Percentiles rank a stretch among this genome's conserved stretches.
These are phyloP conservation scores for Ottelia alismoides DNA, from an alignment of 106 monocot species.

Conservation along the genomic window DNA sequence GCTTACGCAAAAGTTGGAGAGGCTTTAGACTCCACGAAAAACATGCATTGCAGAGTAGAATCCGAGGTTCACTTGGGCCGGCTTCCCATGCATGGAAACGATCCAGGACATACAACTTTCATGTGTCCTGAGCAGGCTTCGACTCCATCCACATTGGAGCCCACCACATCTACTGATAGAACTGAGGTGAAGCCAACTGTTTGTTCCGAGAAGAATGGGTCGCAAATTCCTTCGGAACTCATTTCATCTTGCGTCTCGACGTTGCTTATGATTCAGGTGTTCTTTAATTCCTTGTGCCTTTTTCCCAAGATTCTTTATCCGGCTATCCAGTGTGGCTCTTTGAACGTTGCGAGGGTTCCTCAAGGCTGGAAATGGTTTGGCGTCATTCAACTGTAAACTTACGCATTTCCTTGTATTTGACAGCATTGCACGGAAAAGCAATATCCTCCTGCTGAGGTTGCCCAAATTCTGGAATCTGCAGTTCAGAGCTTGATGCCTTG, in stretches of 20 bases:
- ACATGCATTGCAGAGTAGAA: constrained; percentile 25
- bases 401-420: background rate
- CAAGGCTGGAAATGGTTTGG: background rate
- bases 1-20: constrained; percentile 47
- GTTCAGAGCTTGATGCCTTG: constrained; percentile 59
- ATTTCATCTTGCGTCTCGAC: constrained; percentile 74
- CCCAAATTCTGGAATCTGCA: constrained; percentile 81
- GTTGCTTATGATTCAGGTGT: constrained; percentile 82
- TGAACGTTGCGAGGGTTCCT: no score
- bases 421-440: constrained; percentile 78
- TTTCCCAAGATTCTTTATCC: background rate
- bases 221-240: constrained; percentile 58
- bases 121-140: constrained; percentile 29
- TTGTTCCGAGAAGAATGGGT: constrained; percentile 15
- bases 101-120: constrained; percentile 22
- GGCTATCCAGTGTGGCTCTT: no score
- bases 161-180: constrained; percentile 3
- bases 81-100: constrained; percentile 19
- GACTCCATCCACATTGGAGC: constrained; percentile 17
- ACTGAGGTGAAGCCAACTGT: constrained; percentile 12
- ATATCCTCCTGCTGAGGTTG: constrained; percentile 87
- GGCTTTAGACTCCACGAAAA: constrained; percentile 50
- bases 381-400: background rate
- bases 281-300: background rate
- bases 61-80: constrained; percentile 22